Base-by-base conservation (phyloP, 768 basidiomycete genomes). In the Suillus weaverae region DNA sequence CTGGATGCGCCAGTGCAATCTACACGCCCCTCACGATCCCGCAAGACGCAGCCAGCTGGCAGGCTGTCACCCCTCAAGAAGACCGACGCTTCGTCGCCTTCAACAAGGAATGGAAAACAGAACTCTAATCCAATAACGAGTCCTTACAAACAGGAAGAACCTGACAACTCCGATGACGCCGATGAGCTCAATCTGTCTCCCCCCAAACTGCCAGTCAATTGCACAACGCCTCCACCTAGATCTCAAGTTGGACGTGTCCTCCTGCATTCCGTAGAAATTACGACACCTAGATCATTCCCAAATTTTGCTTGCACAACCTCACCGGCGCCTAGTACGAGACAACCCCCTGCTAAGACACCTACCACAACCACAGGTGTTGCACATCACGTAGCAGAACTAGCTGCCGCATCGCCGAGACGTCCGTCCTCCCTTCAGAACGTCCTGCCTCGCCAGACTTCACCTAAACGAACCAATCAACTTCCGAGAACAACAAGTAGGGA, bases 201-300 rank as follows among this genome's bases (percentile, higher is more conserved):
- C 16, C 32, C 63, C 20, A 67, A 64, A 44, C 62, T 16, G 16
- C 56, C 39, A 6, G 59, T 57, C 9, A 56, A 61, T 9, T 76
- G 76, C 0, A 62, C 70, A 2, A 76, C 74, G 1, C 74, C 75
- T 3, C 70, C 70, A 50, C 68, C 66, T 2, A 55, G 71, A 33
- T 50, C 61, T 18, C 66, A 64, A 10, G 26, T 63, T 6, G 51
- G 64, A 20, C 76, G 74, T 16, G 39, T 76, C 62, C 62, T 76
- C 22, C 68, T 76, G 69, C 72, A 78, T 30, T 76, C 59, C 41
- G 70, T 76, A 10, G 76, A 77, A 53, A 78, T 76, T 30, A 64
- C 60, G 41, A 78, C 76, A 0, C 76, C 75, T 5, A 71, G 66
- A 51, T 32, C 62, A 8, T 32, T 64, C 46, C 41, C 68, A 62